A percentile compares a stretch with the other conserved stretches of the same genome.
Conservation (phyloP, 306 rosid genomes). For the Casuarina glauca region DNA sequence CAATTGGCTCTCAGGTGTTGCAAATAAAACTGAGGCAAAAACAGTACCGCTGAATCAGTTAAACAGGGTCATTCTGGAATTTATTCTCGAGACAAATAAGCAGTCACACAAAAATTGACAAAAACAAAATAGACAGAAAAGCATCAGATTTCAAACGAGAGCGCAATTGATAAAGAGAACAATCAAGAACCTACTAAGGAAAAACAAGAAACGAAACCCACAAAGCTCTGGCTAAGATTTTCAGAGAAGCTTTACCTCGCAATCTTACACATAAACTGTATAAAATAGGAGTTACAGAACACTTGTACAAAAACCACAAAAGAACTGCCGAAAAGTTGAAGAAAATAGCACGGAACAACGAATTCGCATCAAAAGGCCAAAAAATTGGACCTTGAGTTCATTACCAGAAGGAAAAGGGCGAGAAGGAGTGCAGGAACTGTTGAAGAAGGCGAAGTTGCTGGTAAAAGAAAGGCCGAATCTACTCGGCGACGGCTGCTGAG, state of each 20-base stretch:
- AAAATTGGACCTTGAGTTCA: neutral
- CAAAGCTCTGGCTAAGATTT: neutral
- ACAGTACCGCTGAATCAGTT: neutral
- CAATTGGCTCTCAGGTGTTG: conserved; percentile 66
- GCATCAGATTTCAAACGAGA: neutral
- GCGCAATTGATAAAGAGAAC: neutral
- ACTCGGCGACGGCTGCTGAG: conserved; percentile 16
- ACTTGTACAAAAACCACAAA: neutral
- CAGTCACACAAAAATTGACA: neutral
- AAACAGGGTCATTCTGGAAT: neutral
- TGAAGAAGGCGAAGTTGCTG: conserved; percentile 25
- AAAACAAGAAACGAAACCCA: neutral
- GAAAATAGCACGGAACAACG: neutral
- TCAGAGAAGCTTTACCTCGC: neutral
- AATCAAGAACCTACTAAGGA: neutral
- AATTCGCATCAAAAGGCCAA: neutral
- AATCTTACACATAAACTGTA: neutral
- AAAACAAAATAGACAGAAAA: neutral
- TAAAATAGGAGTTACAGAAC: neutral
- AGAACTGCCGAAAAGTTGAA: neutral
- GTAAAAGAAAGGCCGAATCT: conserved; percentile 11
- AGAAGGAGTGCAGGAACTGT: conserved; percentile 29
- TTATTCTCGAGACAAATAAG: neutral
- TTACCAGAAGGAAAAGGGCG: conserved; percentile 39
- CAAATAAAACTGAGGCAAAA: conserved; percentile 48